Conservation (phyloP, 305 asterid genomes). For the Vinca major region DNA sequence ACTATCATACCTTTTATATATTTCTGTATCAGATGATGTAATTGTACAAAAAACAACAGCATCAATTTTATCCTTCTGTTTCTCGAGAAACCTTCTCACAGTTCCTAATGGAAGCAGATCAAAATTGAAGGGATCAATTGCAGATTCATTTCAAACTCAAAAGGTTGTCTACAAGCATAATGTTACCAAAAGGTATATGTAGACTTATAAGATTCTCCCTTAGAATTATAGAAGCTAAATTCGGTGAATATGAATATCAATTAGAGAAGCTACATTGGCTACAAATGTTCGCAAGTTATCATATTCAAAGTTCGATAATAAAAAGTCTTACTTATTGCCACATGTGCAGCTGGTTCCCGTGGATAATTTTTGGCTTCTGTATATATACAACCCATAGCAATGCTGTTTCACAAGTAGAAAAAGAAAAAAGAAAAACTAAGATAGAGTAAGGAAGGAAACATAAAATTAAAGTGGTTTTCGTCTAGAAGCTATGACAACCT, state of each 20-base stretch:
- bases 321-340: slow-evolving; percentile 63
- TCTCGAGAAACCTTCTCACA: slow-evolving; percentile 84
- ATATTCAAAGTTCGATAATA: background rate
- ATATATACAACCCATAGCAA: slow-evolving; percentile 77
- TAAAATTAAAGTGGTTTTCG: slow-evolving; percentile 13
- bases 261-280: slow-evolving; percentile 11
- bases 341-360: slow-evolving; percentile 96
- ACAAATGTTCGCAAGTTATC: background rate
- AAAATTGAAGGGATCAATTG: slow-evolving; percentile 1
- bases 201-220: background rate
- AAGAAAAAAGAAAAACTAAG: background rate
- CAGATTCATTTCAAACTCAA: background rate
- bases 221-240: background rate
- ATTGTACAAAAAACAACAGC: slow-evolving; percentile 72
- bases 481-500: slow-evolving; percentile 35
- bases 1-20: slow-evolving; percentile 64
- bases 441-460: slow-evolving; percentile 1
- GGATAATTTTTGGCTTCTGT: slow-evolving; percentile 83
- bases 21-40: slow-evolving; percentile 69
- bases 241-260: background rate
- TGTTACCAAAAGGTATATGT: background rate
- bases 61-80: slow-evolving; percentile 63
- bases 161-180: background rate
- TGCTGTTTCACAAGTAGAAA: slow-evolving; percentile 39
- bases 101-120: slow-evolving; percentile 49